Evolutionary conservation across 441 rosid genomes (phyloP), one percentile per base, ranked within the genome.

Genomic region (Raphanus hybrid): DNA sequence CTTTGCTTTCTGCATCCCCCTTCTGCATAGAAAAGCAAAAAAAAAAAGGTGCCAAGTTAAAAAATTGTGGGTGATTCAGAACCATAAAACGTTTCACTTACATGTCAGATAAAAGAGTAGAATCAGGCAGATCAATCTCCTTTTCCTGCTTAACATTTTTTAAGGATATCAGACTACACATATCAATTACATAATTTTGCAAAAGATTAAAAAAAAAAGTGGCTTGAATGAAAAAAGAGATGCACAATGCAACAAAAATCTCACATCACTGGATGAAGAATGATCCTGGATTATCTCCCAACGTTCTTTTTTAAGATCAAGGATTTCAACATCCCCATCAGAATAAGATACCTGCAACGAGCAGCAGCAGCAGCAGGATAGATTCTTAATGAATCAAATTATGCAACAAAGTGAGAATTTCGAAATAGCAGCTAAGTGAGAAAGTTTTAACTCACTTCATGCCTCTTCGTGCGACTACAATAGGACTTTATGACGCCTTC

Each of bases 241-340:
- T 3, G 43, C 68, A 32, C 69, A 60, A 12, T 52, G 52, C 35
- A 41, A 23, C 23, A 48, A 48, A 52, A 37, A 6, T 52, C 78
- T 64, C 78, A 87, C 92, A 73, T 74, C 52, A 26, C 50, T 72
- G 9, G 68, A 61, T 34, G 71, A 60, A 70, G 14, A 48, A 64
- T 67, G 74, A 68, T 82, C 86, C 58, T 67, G 76, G 67, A 82
- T 15, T 41, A 85, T 70, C 61, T 85, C 77, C 85, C 85, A 92
- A 1, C 70, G 74, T 81, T 92, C 76, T 29, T 32, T 59, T 15
- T 14, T 70, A 27, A 92, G 89, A 76, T 85, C 72, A 68, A 90
- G 76, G 1, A 1, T 32, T 86, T 94, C 98, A 45, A 20, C 35
- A 5, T 89, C 92, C 1, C 96, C 97, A 54, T 92, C 97, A 16